phyloP scores from a whole-genome alignment of 768 basidiomycete genomes.

The Amanita jacksonii region DNA sequence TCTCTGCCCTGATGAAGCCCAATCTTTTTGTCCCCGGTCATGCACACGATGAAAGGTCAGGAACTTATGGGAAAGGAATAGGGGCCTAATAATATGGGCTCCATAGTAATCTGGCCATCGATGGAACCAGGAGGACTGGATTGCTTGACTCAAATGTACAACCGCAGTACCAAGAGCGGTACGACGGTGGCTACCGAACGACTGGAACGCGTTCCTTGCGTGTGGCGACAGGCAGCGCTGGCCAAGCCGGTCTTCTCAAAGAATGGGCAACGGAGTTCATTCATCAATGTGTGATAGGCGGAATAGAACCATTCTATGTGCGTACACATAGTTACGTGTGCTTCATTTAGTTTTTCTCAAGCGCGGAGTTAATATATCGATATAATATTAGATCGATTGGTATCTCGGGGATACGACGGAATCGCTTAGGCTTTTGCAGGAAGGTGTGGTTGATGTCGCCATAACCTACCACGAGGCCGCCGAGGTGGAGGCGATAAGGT shows the following conservation, averaged over 20 bases:
- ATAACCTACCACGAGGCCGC: slow-evolving; percentile 46
- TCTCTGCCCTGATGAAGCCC: too few species aligned
- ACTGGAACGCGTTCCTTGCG: slow-evolving; percentile 29
- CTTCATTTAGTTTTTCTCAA: neutral
- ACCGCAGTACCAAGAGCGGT: slow-evolving; percentile 18
- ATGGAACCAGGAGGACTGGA: too few species aligned
- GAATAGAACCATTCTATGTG: slow-evolving; percentile 25
- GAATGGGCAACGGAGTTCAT: slow-evolving; percentile 41
- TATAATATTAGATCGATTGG: slow-evolving; percentile 52
- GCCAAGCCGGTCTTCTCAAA: slow-evolving; percentile 39
- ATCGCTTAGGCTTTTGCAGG: slow-evolving; percentile 31
- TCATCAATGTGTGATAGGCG: slow-evolving; percentile 22
- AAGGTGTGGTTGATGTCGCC: slow-evolving; percentile 36
- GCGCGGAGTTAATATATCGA: too few species aligned
- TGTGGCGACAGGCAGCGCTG: slow-evolving; percentile 41
- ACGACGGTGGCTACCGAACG: slow-evolving; percentile 29
- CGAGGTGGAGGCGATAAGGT: slow-evolving; percentile 26
- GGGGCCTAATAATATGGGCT: too few species aligned
- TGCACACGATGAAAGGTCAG: too few species aligned
- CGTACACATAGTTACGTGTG: slow-evolving; percentile 1
- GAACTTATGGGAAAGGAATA: too few species aligned
- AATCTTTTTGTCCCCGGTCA: too few species aligned
- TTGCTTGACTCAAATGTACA: too few species aligned
- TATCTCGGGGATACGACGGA: slow-evolving; percentile 48
- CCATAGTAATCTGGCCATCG: too few species aligned